A percentile compares a stretch with the other conserved stretches of the same genome.
Evolutionary conservation across 225 moss, liverwort and hornwort genomes (phyloP).

Genomic region (Physcomitrellopsis africana): DNA sequence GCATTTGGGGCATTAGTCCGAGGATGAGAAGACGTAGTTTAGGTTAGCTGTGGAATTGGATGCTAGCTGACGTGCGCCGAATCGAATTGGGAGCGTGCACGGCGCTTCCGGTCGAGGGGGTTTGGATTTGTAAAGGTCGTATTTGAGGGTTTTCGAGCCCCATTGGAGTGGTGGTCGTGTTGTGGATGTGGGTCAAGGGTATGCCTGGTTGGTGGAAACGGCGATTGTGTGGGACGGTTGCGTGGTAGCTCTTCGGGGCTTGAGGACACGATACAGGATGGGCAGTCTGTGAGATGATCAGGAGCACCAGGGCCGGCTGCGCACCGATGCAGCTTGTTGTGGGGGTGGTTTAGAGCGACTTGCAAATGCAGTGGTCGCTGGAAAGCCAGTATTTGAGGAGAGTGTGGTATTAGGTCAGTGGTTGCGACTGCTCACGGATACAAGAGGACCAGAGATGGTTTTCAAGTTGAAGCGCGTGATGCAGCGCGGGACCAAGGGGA

Average conservation of each 20-base stretch:
- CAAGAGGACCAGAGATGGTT: conserved; percentile 35
- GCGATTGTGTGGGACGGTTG: neutral
- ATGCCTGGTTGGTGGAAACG: conserved; percentile 28
- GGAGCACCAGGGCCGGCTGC: too few relatives aligned
- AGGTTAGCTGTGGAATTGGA: too few relatives aligned
- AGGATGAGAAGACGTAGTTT: too few relatives aligned
- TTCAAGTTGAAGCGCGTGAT: conserved; percentile 69
- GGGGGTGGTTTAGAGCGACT: neutral
- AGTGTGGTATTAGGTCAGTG: neutral
- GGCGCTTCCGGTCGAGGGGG: too few relatives aligned
- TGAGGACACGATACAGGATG: too few relatives aligned
- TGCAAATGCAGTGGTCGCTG: neutral
- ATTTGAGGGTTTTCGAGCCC: neutral
- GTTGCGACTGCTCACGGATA: neutral
- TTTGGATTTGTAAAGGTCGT: neutral
- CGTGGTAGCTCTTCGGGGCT: neutral
- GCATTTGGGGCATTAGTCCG: too few relatives aligned
- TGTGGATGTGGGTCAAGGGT: conserved; percentile 9
- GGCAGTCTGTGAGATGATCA: too few relatives aligned
- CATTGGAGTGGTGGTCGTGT: neutral
- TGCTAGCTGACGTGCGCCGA: too few relatives aligned
- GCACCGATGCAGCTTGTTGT: too few relatives aligned
- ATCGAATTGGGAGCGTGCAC: too few relatives aligned
- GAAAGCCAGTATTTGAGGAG: too few relatives aligned
- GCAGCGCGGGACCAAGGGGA: conserved; percentile 63